Conservation (phyloP, 1,284 basidiomycete genomes). For the Ceratorhiza oryzae-sativae region DNA sequence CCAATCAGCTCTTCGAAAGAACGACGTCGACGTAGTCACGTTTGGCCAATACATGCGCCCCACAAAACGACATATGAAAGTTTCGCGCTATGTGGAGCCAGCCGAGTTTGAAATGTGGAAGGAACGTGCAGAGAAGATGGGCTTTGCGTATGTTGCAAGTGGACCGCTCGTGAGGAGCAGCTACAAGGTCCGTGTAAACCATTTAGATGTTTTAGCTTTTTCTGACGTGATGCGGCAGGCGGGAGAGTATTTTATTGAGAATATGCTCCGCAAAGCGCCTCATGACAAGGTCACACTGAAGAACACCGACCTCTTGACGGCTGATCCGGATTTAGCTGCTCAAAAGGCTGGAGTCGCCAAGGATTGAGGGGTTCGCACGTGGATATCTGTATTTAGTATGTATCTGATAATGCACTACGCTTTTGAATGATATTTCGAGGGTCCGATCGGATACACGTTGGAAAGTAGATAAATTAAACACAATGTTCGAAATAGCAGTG, state of each 20-base stretch:
- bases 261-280: conserved; percentile 65
- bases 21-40: conserved; percentile 94
- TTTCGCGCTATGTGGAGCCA: conserved; percentile 93
- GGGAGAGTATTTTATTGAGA: conserved; percentile 92
- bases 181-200: conserved; percentile 77
- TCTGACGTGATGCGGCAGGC: conserved; percentile 59
- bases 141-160: conserved; percentile 97
- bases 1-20: conserved; percentile 74
- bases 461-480: not conserved
- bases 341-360: not conserved
- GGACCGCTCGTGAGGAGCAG: conserved; percentile 95
- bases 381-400: not conserved
- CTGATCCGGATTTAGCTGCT: not conserved
- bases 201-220: not conserved
- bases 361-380: not conserved
- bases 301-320: not conserved
- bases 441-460: not conserved
- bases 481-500: too few species aligned
- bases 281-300: conserved; percentile 32
- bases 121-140: conserved; percentile 86
- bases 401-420: not conserved
- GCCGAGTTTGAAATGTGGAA: conserved; percentile 95
- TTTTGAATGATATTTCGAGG: not conserved
- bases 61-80: conserved; percentile 99
- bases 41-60: conserved; percentile 99